Evolutionary conservation across 768 basidiomycete species (phyloP).

Genomic region (Gloeopeniophorella convolvens): DNA sequence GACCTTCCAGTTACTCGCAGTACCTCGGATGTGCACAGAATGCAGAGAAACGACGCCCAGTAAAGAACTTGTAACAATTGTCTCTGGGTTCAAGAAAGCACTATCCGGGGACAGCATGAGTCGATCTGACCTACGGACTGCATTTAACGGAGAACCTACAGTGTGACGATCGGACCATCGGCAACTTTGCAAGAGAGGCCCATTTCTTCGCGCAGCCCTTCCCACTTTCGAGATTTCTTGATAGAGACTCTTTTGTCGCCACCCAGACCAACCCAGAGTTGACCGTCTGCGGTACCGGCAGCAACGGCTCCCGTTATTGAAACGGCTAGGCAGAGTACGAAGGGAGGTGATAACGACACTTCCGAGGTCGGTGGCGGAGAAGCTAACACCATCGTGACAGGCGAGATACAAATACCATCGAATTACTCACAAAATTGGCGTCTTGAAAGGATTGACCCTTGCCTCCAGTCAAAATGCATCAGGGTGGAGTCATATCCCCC

Average conservation of each 20-base stretch:
- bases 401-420: slow-evolving; percentile 4
- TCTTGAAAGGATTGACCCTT: slow-evolving; percentile 50
- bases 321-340: slow-evolving; percentile 57
- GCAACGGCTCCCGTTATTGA: slow-evolving; percentile 55
- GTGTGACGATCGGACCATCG: slow-evolving; percentile 66
- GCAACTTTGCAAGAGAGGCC: slow-evolving; percentile 46
- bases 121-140: not conserved
- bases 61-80: slow-evolving; percentile 52
- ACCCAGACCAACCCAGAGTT: slow-evolving; percentile 60
- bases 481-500: slow-evolving; percentile 70
- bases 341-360: slow-evolving; percentile 66
- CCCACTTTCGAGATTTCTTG: slow-evolving; percentile 63
- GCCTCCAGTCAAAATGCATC: slow-evolving; percentile 59
- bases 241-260: slow-evolving; percentile 43
- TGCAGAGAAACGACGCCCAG: slow-evolving; percentile 52
- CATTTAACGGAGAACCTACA: slow-evolving; percentile 37
- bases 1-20: slow-evolving; percentile 34
- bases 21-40: slow-evolving; percentile 36
- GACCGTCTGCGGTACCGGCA: slow-evolving; percentile 72
- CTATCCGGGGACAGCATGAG: not conserved
- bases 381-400: slow-evolving; percentile 27
- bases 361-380: slow-evolving; percentile 37
- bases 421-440: slow-evolving; percentile 47
- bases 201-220: slow-evolving; percentile 49
- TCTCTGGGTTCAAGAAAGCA: slow-evolving; percentile 37